Evolutionary conservation across 768 basidiomycete genomes (phyloP).

Genomic region (Leccinum boreale): DNA sequence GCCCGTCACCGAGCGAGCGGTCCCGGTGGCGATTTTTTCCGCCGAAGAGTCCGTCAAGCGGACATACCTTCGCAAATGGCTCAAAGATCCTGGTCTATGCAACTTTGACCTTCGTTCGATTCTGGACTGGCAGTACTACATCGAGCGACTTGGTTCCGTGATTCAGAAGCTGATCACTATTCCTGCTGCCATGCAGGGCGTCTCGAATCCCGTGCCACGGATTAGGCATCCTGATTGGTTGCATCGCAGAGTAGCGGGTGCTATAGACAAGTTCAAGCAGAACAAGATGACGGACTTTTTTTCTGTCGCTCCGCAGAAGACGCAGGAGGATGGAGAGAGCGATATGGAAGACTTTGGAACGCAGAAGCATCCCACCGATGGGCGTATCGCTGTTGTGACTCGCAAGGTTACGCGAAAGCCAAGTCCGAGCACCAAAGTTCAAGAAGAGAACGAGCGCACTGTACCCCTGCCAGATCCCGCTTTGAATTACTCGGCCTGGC

Average conservation of each 20-base stretch:
- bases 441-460: conserved; percentile 20
- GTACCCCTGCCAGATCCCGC: conserved; percentile 59
- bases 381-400: conserved; percentile 52
- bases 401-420: conserved; percentile 43
- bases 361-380: conserved; percentile 25
- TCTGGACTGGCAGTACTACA: conserved; percentile 98
- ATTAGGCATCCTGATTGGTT: conserved; percentile 98
- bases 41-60: conserved; percentile 91
- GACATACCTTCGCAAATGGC: conserved; percentile 90
- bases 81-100: conserved; percentile 85
- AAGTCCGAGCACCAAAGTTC: conserved; percentile 41
- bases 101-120: conserved; percentile 92
- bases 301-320: conserved; percentile 19
- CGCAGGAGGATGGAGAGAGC: conserved; percentile 7
- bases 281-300: conserved; percentile 98
- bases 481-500: conserved; percentile 70
- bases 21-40: conserved; percentile 97
- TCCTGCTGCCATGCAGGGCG: conserved; percentile 97
- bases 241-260: conserved; percentile 81
- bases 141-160: conserved; percentile 94
- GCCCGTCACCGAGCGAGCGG: conserved; percentile 94
- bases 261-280: conserved; percentile 96
- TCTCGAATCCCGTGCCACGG: conserved; percentile 93
- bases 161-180: conserved; percentile 99
- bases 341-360: conserved; percentile 65